Conservation (phyloP, 2,329 filamentous ascomycete species). For the Exophiala sp. region DNA sequence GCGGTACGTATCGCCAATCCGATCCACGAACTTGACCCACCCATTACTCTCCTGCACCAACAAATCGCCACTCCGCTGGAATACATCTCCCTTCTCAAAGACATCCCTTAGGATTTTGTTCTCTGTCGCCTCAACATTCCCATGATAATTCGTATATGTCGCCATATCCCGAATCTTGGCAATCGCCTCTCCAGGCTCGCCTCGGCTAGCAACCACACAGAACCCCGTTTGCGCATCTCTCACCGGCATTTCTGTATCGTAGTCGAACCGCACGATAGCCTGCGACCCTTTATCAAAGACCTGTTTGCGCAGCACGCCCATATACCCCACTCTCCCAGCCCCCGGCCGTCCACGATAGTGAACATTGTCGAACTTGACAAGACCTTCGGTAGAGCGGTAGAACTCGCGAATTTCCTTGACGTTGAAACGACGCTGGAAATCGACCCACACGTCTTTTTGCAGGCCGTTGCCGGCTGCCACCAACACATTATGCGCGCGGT, state of each 20-base stretch:
- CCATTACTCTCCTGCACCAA: conserved; percentile 68
- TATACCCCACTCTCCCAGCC: conserved; percentile 49
- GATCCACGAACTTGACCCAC: conserved; percentile 72
- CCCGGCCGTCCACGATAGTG: conserved; percentile 61
- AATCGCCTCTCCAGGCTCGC: conserved; percentile 72
- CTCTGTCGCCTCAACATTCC: conserved; percentile 65
- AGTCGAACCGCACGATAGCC: conserved; percentile 64
- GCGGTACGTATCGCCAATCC: conserved; percentile 53
- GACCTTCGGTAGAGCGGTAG: conserved; percentile 72
- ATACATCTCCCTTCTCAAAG: conserved; percentile 71
- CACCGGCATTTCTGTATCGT: conserved; percentile 63
- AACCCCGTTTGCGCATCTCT: conserved; percentile 66
- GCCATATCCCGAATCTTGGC: conserved; percentile 60
- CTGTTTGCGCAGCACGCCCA: conserved; percentile 35
- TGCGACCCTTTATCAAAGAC: conserved; percentile 48
- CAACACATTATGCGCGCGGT: conserved; percentile 43
- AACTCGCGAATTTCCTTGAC: conserved; percentile 62
- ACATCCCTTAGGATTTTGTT: conserved; percentile 73
- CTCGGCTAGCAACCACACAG: conserved; percentile 59
- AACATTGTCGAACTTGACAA: conserved; percentile 61
- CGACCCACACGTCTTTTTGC: conserved; percentile 47
- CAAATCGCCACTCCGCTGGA: conserved; percentile 79
- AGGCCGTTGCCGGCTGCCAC: conserved; percentile 48
- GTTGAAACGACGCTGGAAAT: conserved; percentile 38
- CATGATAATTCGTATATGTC: conserved; percentile 78